phyloP scores from a whole-genome alignment of 352 stramenopile genomes.

The Globisporangium splendens region DNA sequence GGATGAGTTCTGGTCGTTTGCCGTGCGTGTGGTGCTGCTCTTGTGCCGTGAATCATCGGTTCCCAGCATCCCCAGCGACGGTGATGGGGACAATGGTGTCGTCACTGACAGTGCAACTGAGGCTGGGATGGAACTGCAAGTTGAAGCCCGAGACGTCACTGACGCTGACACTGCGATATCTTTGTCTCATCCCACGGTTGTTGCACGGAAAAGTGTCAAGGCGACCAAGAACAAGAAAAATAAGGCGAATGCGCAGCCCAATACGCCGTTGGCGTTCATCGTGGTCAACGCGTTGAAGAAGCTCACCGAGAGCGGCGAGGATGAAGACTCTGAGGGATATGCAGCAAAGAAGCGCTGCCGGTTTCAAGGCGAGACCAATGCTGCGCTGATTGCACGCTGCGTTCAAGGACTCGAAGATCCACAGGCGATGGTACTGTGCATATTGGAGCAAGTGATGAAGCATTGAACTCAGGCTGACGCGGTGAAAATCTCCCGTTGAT shows the following conservation, averaged over 20 bases:
- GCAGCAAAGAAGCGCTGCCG: constrained; percentile 7
- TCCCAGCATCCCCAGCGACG: too few relatives aligned
- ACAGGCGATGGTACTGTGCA: not conserved
- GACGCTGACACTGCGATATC: not conserved
- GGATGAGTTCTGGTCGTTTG: constrained; percentile 33
- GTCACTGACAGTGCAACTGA: too few relatives aligned
- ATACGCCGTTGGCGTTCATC: constrained; percentile 50
- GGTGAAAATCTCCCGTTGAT: not conserved
- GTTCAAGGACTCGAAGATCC: constrained; percentile 12
- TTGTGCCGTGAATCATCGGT: constrained; percentile 20
- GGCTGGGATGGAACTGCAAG: too few relatives aligned
- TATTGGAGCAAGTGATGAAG: not conserved
- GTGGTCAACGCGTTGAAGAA: constrained; percentile 47
- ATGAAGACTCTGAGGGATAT: not conserved
- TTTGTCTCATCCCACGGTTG: too few relatives aligned
- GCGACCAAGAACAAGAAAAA: constrained; percentile 21
- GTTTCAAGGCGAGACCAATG: constrained; percentile 22
- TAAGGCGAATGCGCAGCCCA: constrained; percentile 34
- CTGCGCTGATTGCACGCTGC: constrained; percentile 32
- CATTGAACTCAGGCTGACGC: not conserved
- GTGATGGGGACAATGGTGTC: too few relatives aligned
- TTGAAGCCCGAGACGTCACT: too few relatives aligned
- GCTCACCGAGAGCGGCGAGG: constrained; percentile 11
- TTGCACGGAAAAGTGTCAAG: not conserved
- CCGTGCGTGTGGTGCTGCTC: constrained; percentile 32